These are phyloP conservation scores for Phytophthora fragariae DNA, from an alignment of 352 stramenopile species.

Conservation along the genomic window DNA sequence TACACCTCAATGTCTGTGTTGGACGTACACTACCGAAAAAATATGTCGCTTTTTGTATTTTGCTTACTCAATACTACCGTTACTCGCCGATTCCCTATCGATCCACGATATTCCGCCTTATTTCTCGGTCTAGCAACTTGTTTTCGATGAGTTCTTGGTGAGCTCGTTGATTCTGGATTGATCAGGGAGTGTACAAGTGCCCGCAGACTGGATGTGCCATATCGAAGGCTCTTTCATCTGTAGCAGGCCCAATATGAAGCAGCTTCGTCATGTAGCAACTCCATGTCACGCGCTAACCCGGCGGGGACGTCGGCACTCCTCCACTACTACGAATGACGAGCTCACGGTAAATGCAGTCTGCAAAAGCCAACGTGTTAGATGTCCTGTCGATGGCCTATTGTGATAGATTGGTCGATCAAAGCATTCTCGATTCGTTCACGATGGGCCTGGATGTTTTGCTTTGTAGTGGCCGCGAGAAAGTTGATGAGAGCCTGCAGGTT, in stretches of 20 bases:
- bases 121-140: constrained; percentile 1
- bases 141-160: constrained; percentile 23
- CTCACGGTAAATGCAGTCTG: no score
- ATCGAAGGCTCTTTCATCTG: constrained; percentile 2
- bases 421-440: constrained; percentile 32
- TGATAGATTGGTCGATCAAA: constrained; percentile 27
- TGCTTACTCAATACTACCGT: no score
- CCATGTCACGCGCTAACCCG: constrained; percentile 34
- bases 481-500: constrained; percentile 21
- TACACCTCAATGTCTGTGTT: neutral
- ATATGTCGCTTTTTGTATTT: neutral
- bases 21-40: neutral
- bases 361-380: neutral
- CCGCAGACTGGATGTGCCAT: constrained; percentile 20
- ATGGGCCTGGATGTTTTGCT: constrained; percentile 30
- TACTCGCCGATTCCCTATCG: no score
- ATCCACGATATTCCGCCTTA: no score
- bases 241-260: neutral
- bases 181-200: constrained; percentile 14
- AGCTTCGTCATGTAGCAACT: constrained; percentile 20
- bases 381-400: neutral
- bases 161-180: constrained; percentile 20
- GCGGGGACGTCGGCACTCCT: constrained; percentile 11
- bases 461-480: constrained; percentile 25
- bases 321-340: constrained; percentile 9